phyloP scores from a whole-genome alignment of 345 rosid species.

The Rhizophora apiculata region DNA sequence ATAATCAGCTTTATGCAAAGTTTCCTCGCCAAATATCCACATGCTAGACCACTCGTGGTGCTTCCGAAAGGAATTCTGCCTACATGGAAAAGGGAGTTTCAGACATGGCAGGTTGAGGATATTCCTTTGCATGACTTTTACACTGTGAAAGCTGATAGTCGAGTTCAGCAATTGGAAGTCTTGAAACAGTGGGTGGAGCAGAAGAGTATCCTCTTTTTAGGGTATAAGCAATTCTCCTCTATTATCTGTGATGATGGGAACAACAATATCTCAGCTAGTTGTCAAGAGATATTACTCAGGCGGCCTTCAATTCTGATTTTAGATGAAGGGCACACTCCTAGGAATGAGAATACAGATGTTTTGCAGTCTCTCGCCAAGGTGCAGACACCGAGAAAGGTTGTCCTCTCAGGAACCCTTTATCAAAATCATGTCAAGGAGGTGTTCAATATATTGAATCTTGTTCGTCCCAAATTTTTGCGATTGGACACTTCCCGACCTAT shows the following conservation, averaged over 20 bases:
- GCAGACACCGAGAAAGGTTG: conserved; percentile 76
- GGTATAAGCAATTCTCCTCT: conserved; percentile 77
- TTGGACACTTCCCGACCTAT: conserved; percentile 41
- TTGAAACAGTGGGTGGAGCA: conserved; percentile 64
- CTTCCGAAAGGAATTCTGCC: conserved; percentile 83
- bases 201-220: conserved; percentile 77
- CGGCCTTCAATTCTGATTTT: conserved; percentile 72
- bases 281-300: conserved; percentile 65
- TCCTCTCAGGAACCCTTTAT: conserved; percentile 84
- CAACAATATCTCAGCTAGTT: conserved; percentile 28
- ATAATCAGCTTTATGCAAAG: conserved; percentile 87
- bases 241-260: conserved; percentile 59
- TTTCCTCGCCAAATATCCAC: conserved; percentile 75
- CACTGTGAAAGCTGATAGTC: conserved; percentile 61
- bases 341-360: conserved; percentile 71
- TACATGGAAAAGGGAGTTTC: conserved; percentile 89
- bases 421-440: conserved; percentile 89
- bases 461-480: conserved; percentile 80
- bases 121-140: conserved; percentile 68
- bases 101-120: conserved; percentile 74
- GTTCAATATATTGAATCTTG: conserved; percentile 76
- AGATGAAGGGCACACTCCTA: conserved; percentile 89
- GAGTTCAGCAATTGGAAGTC: conserved; percentile 62
- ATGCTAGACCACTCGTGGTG: conserved; percentile 73
- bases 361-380: conserved; percentile 76